Conservation (phyloP, 2,329 filamentous ascomycete genomes). For the Calonectria hawksworthii region DNA sequence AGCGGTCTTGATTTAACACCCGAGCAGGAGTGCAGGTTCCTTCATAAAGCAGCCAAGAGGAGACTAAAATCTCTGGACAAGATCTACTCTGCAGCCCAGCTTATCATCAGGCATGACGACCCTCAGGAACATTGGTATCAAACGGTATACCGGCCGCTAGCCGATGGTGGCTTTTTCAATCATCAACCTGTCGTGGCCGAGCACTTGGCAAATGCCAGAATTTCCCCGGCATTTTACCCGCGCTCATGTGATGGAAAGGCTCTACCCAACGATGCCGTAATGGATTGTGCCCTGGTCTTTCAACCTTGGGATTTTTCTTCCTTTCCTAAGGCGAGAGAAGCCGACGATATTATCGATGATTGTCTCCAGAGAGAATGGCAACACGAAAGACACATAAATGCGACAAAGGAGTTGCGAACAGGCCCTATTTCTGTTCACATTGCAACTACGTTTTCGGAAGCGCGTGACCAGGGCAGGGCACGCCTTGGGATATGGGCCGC, state of each 20-base stretch:
- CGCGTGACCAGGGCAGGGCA: not conserved
- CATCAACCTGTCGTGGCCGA: not conserved
- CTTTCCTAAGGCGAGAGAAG: accelerated
- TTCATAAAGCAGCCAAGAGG: not conserved
- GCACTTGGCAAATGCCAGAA: not conserved
- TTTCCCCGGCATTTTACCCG: not conserved
- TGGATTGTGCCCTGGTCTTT: not conserved
- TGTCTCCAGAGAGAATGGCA: accelerated
- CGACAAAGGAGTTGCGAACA: accelerated
- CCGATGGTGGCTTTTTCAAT: accelerated
- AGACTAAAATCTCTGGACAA: not conserved
- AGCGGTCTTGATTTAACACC: too few species aligned
- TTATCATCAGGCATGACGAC: not conserved
- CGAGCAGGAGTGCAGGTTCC: too few species aligned
- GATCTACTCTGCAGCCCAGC: not conserved
- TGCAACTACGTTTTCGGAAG: not conserved
- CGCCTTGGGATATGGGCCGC: not conserved
- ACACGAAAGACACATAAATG: not conserved
- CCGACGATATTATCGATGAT: not conserved
- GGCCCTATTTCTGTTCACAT: not conserved
- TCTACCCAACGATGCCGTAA: not conserved
- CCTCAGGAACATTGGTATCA: not conserved
- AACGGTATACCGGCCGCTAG: not conserved
- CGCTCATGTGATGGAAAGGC: accelerated
- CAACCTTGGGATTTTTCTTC: accelerated